These are phyloP conservation scores for Neurospora tetrasperma DNA, from an alignment of 495 filamentous ascomycete genomes.

Conservation along the genomic window DNA sequence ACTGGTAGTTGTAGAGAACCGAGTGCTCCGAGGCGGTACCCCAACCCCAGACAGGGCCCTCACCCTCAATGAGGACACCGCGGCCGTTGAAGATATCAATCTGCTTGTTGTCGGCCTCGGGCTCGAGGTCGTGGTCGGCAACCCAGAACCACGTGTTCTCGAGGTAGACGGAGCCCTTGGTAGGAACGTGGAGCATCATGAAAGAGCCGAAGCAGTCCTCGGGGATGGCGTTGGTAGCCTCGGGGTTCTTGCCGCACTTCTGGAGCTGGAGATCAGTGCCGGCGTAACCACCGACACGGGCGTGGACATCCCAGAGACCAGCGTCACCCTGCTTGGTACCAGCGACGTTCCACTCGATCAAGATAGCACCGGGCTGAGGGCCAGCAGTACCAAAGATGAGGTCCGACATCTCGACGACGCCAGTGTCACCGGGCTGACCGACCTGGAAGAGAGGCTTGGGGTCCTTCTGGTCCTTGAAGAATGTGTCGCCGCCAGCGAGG, in stretches of 20 bases:
- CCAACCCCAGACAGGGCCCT: constrained; percentile 58
- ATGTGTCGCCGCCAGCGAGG: constrained; percentile 59
- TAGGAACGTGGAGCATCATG: constrained; percentile 71
- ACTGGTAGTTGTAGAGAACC: constrained; percentile 79
- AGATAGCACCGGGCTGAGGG: constrained; percentile 71
- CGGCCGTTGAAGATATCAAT: constrained; percentile 89
- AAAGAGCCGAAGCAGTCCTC: constrained; percentile 62
- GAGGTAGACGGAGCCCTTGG: constrained; percentile 61
- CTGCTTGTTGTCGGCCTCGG: constrained; percentile 64
- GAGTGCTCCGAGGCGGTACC: constrained; percentile 82
- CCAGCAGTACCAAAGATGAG: constrained; percentile 72
- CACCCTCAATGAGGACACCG: constrained; percentile 64
- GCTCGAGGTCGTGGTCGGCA: constrained; percentile 85
- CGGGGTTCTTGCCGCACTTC: constrained; percentile 63
- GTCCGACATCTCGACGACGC: constrained; percentile 74
- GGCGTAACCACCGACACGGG: constrained; percentile 71
- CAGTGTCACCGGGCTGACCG: constrained; percentile 67
- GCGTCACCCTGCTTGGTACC: constrained; percentile 54
- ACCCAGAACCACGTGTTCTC: constrained; percentile 97
- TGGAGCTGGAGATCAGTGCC: constrained; percentile 73
- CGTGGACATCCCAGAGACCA: constrained; percentile 88
- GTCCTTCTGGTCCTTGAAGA: constrained; percentile 60
- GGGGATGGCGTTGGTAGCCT: constrained; percentile 40
- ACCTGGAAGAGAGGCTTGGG: constrained; percentile 67
- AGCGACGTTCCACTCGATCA: constrained; percentile 86